phyloP scores from a whole-genome alignment of 768 basidiomycete species.

The Neoboletus brunneissimus region DNA sequence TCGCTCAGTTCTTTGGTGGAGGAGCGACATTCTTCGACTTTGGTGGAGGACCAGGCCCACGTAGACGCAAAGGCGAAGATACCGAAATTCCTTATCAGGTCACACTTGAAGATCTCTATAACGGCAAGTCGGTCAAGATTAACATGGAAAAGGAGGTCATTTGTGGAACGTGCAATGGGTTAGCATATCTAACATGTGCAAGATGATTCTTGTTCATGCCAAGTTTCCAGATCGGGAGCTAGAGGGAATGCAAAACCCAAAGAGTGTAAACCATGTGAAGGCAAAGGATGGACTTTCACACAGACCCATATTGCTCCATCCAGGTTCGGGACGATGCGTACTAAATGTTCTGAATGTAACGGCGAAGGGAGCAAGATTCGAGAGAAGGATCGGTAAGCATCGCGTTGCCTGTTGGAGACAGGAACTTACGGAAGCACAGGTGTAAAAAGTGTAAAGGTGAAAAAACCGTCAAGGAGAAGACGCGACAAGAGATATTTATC shows the following conservation, averaged over 20 bases:
- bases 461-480: slow-evolving; percentile 83
- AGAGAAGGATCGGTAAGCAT: slow-evolving; percentile 76
- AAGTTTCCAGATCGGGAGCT: slow-evolving; percentile 64
- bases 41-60: slow-evolving; percentile 46
- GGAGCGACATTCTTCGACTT: slow-evolving; percentile 64
- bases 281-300: slow-evolving; percentile 71
- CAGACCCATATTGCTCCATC: slow-evolving; percentile 53
- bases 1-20: slow-evolving; percentile 69
- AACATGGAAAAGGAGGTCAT: slow-evolving; percentile 83
- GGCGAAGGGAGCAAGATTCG: slow-evolving; percentile 69
- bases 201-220: slow-evolving; percentile 1
- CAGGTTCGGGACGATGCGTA: slow-evolving; percentile 49
- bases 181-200: slow-evolving; percentile 10
- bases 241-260: slow-evolving; percentile 83
- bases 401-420: background rate
- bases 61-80: slow-evolving; percentile 64
- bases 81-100: slow-evolving; percentile 78
- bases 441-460: slow-evolving; percentile 96
- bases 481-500: slow-evolving; percentile 80
- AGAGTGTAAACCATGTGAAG: slow-evolving; percentile 76
- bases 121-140: slow-evolving; percentile 85
- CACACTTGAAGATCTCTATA: slow-evolving; percentile 89
- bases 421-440: slow-evolving; percentile 38
- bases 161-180: slow-evolving; percentile 83
- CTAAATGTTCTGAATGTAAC: slow-evolving; percentile 64